phyloP scores from a whole-genome alignment of 83 land plant species.

The Thuja plicata region DNA sequence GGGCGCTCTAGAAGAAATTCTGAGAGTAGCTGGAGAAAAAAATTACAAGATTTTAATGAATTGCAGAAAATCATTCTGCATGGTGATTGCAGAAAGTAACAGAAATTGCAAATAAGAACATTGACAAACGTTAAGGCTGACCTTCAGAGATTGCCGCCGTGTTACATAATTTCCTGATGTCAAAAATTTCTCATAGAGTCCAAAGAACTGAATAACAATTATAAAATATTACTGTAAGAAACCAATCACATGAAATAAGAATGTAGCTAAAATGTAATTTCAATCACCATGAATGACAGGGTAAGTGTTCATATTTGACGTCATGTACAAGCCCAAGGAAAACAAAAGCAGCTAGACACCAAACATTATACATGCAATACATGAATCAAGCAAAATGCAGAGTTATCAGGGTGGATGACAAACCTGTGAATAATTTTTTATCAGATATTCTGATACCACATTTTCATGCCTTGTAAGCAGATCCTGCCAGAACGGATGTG shows the following conservation, averaged over 20 bases:
- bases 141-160: conserved; percentile 92
- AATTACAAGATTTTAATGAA: not conserved
- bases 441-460: conserved; percentile 70
- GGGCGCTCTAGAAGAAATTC: conserved; percentile 92
- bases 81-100: not conserved
- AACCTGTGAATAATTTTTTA: conserved; percentile 75
- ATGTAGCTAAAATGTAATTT: not conserved
- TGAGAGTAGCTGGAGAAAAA: conserved; percentile 70
- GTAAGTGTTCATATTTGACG: not conserved
- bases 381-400: not conserved
- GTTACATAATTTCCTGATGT: conserved; percentile 89
- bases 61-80: not conserved
- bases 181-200: conserved; percentile 75
- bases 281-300: not conserved
- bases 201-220: conserved; percentile 72
- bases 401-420: not conserved
- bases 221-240: not conserved
- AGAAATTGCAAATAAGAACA: conserved; percentile 2
- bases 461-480: conserved; percentile 85
- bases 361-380: not conserved
- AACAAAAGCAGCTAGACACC: not conserved
- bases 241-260: not conserved
- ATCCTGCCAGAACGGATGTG: conserved; percentile 51
- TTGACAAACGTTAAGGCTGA: conserved; percentile 19
- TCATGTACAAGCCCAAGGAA: not conserved